These are phyloP conservation scores for Solanum stenotomum DNA, from an alignment of 257 asterid species.

Conservation along the genomic window DNA sequence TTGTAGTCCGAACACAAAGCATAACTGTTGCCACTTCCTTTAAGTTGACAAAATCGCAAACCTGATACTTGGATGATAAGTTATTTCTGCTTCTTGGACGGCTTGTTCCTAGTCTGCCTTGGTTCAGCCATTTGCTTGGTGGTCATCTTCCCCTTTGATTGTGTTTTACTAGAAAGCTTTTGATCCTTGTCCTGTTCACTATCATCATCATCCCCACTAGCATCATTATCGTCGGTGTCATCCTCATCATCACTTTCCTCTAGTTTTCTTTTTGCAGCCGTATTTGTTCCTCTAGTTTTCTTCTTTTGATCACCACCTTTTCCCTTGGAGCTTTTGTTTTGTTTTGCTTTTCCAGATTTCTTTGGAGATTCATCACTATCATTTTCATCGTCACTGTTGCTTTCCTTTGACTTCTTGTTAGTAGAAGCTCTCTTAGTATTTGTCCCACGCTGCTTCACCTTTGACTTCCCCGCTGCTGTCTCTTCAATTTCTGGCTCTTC, in stretches of 20 bases:
- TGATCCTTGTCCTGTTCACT: conserved; percentile 22
- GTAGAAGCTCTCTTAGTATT: conserved; percentile 24
- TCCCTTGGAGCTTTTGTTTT: conserved; percentile 19
- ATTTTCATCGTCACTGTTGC: conserved; percentile 15
- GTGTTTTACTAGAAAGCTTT: conserved; percentile 4
- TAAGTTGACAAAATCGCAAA: background rate
- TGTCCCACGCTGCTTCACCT: conserved; percentile 22
- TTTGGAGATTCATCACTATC: conserved; percentile 19
- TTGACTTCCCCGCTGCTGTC: conserved; percentile 10
- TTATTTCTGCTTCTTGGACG: conserved; percentile 35
- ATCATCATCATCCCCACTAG: conserved; percentile 16
- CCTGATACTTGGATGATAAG: background rate
- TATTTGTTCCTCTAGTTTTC: conserved; percentile 31
- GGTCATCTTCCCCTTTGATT: conserved; percentile 21
- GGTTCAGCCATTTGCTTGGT: conserved; percentile 27
- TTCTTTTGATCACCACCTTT: conserved; percentile 21
- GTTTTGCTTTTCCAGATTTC: conserved; percentile 27
- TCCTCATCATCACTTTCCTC: conserved; percentile 38
- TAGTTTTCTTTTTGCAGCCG: conserved; percentile 34
- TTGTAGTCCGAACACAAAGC: background rate
- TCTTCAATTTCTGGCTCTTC: conserved; percentile 38
- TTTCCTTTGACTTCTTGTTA: conserved; percentile 24
- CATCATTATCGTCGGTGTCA: conserved; percentile 5
- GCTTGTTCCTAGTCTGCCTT: conserved; percentile 20
- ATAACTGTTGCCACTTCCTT: background rate